A percentile compares a stretch with the other conserved stretches of the same genome.
These are phyloP conservation scores for Durotheca rogersii DNA, from an alignment of 495 filamentous ascomycete genomes.

Conservation along the genomic window DNA sequence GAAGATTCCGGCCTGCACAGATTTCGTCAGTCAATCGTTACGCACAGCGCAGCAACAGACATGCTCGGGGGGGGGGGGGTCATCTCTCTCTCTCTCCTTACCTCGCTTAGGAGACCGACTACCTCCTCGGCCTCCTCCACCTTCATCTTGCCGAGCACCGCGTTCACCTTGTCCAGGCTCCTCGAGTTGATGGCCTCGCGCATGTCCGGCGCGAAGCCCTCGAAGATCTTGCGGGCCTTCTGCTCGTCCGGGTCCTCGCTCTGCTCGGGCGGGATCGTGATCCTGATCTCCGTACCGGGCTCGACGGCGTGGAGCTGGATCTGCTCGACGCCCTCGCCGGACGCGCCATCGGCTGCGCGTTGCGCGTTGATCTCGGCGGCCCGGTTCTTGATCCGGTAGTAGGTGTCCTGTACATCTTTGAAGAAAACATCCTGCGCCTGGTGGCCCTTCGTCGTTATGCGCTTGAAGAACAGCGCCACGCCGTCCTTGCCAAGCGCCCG, in stretches of 20 bases:
- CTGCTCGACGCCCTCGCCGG: slow-evolving; percentile 79
- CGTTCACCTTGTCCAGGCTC: slow-evolving; percentile 91
- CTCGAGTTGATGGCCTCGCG: slow-evolving; percentile 79
- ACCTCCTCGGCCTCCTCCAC: slow-evolving; percentile 91
- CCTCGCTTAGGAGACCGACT: slow-evolving; percentile 78
- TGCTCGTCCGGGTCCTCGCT: slow-evolving; percentile 66
- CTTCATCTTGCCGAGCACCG: slow-evolving; percentile 92
- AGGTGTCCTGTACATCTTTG: slow-evolving; percentile 89
- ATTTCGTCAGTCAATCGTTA: slow-evolving; percentile 13
- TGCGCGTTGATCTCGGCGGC: slow-evolving; percentile 72
- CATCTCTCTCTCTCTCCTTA: too few species aligned
- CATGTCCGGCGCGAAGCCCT: slow-evolving; percentile 77
- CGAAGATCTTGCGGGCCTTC: slow-evolving; percentile 72
- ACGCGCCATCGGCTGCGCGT: slow-evolving; percentile 63
- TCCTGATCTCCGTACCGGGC: slow-evolving; percentile 89
- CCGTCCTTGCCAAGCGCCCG: slow-evolving; percentile 84
- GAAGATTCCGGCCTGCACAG: slow-evolving; percentile 71
- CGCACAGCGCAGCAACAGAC: too few species aligned
- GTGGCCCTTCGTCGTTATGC: slow-evolving; percentile 87
- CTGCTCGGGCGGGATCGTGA: slow-evolving; percentile 67
- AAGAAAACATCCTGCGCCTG: slow-evolving; percentile 89
- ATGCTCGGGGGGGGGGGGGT: too few species aligned
- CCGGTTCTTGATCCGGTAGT: slow-evolving; percentile 73
- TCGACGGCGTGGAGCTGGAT: slow-evolving; percentile 97
- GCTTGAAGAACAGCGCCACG: slow-evolving; percentile 91